Evolutionary conservation across 139 green algal species (phyloP).

Genomic region (Micractinium conductrix): DNA sequence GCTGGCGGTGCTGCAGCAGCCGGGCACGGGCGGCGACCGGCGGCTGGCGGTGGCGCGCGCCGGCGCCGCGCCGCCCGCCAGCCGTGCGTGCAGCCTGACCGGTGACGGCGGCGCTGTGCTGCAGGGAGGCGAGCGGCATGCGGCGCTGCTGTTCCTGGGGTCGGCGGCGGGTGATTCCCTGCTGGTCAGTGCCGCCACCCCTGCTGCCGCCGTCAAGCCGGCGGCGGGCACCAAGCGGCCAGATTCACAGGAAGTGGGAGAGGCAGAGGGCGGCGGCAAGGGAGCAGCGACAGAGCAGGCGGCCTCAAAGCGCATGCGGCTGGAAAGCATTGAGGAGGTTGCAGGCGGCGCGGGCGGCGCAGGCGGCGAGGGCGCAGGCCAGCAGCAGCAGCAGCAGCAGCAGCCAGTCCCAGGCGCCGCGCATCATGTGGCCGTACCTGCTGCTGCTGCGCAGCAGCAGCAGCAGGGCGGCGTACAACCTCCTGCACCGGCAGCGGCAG

Average conservation of each 20-base stretch:
- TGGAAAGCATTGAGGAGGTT: conserved; percentile 26
- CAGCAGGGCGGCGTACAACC: not conserved
- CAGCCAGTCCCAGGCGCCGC: not conserved
- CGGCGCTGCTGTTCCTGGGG: conserved; percentile 82
- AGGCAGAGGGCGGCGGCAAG: conserved; percentile 7
- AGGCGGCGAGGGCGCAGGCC: not conserved
- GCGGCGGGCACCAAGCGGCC: not conserved
- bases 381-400: conserved; percentile 5
- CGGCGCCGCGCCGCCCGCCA: conserved; percentile 44
- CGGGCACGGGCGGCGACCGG: conserved; percentile 26
- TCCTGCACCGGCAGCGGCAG: not conserved
- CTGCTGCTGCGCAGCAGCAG: not conserved
- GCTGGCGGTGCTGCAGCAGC: conserved; percentile 55
- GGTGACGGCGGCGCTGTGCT: not conserved
- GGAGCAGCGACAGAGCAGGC: not conserved
- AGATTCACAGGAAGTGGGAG: conserved; percentile 10
- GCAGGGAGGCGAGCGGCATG: not conserved
- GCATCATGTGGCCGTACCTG: not conserved
- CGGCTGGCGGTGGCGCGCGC: conserved; percentile 50
- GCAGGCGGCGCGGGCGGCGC: not conserved
- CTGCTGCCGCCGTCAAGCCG: not conserved
- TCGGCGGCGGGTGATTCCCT: conserved; percentile 84
- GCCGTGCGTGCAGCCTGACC: conserved; percentile 48
- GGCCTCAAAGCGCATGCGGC: conserved; percentile 16
- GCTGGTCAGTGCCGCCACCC: conserved; percentile 62